Base-by-base conservation (phyloP, 495 filamentous ascomycete genomes). In the Astrothelium macrocarpum region DNA sequence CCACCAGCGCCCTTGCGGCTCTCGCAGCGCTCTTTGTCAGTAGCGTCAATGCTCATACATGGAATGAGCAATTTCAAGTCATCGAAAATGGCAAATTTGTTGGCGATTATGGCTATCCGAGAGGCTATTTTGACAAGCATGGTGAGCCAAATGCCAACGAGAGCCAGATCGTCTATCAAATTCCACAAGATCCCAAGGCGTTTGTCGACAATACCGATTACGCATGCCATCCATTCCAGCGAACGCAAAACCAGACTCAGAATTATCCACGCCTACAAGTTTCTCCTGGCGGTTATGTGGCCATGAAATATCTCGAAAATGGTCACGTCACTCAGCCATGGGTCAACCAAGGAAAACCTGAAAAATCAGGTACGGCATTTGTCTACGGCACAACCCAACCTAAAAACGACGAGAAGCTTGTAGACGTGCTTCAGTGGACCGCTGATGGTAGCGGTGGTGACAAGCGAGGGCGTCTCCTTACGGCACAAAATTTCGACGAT, bases 241-340 rank as follows among this genome's bases (percentile, higher is more conserved):
- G 77, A 42, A 80, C 76, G 39, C 79, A 81, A 26, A 78, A 72
- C 23, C 82, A 89, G 67, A 79, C 79, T 20, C 34, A 69, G 28
- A 67, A 74, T 2, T 86, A 79, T 64, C 84, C 85, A 1, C 81
- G 83, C 66, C 81, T 95, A 14, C 72, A 84, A 63, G 89, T 87
- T 26, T 77, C 80, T 25, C 78, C 88, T 9, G 88, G 90, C 34
- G 81, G 83, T 63, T 81, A 81, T 45, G 79, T 95, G 60, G 88
- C 91, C 25, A 74, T 96, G 61, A 78, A 81, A 23, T 94, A 90
- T 74, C 79, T 83, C 59, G 92, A 97, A 67, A 97, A 97, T 70
- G 92, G 92, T 18, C 92, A 97, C 74, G 88, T 94, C 62, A 89
- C 85, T 1, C 76, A 85, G 0, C 84, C 87, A 5, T 70, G 79